Evolutionary conservation across 1,139 yeast genomes (phyloP).

Genomic region (Hemisphaericaspora lyxosophila): DNA sequence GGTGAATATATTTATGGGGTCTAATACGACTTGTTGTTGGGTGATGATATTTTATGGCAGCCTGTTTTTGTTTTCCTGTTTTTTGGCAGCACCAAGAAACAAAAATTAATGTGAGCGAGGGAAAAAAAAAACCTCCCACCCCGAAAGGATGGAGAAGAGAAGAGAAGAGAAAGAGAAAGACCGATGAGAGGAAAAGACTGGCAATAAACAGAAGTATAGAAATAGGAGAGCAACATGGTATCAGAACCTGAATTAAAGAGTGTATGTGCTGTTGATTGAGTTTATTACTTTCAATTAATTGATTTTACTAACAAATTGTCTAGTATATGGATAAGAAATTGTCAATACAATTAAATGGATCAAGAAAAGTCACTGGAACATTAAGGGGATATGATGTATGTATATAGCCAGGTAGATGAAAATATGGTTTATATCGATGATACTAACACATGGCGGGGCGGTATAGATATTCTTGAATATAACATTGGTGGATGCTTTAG

Average conservation of each 20-base stretch:
- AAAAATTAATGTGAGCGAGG: too few species aligned
- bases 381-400: conserved; percentile 75
- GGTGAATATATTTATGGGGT: too few species aligned
- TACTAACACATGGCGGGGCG: conserved; percentile 19
- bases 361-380: conserved; percentile 69
- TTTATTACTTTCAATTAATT: too few species aligned
- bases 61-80: too few species aligned
- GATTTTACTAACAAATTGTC: neutral
- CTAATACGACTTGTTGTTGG: too few species aligned
- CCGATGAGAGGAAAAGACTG: neutral
- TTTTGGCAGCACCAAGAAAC: too few species aligned
- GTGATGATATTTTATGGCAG: too few species aligned
- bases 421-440: too few species aligned
- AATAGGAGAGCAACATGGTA: conserved; percentile 51
- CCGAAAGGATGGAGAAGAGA: too few species aligned
- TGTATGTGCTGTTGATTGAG: conserved; percentile 36
- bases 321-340: conserved; percentile 78
- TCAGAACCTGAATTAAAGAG: conserved; percentile 62
- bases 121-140: too few species aligned
- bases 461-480: conserved; percentile 61
- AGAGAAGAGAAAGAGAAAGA: neutral
- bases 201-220: neutral
- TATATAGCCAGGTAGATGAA: too few species aligned
- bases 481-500: conserved; percentile 73
- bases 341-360: conserved; percentile 68